phyloP scores from a whole-genome alignment of 2,329 filamentous ascomycete species.

The Cladorrhinum sp. region DNA sequence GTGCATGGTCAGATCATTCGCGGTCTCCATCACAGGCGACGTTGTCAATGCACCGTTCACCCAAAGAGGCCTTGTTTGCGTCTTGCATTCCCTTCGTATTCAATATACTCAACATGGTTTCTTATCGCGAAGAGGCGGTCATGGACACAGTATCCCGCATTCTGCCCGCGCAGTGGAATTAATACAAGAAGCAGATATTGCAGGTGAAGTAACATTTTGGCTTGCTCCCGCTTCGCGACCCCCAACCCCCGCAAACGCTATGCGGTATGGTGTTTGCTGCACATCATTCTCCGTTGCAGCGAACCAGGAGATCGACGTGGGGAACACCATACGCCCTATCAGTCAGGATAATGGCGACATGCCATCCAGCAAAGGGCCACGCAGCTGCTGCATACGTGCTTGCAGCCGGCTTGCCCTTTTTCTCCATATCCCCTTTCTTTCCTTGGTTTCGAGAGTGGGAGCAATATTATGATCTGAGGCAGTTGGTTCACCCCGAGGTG shows the following conservation, averaged over 20 bases:
- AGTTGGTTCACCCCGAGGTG: too few species aligned
- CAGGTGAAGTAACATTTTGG: not conserved
- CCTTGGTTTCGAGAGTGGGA: not conserved
- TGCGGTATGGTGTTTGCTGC: conserved; percentile 5
- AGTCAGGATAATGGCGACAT: not conserved
- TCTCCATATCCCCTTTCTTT: not conserved
- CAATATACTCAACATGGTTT: not conserved
- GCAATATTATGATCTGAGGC: not conserved
- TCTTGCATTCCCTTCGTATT: not conserved
- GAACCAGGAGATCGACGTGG: conserved; percentile 1
- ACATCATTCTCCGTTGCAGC: conserved; percentile 9
- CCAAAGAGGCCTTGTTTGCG: not conserved
- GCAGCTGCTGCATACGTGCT: not conserved
- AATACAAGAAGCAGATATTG: not conserved
- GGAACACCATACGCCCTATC: not conserved
- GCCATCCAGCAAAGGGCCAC: not conserved
- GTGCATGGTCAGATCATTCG: conserved; percentile 14
- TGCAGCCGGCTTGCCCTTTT: not conserved
- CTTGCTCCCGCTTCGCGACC: not conserved
- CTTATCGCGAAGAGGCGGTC: not conserved
- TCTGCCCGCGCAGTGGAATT: conserved; percentile 1
- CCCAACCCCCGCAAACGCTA: conserved; percentile 5
- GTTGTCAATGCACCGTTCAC: conserved; percentile 2
- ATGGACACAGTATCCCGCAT: not conserved
- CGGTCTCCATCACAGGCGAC: not conserved